phyloP scores from a whole-genome alignment of 176 grass and related monocot species.

The Triticum timopheevii region DNA sequence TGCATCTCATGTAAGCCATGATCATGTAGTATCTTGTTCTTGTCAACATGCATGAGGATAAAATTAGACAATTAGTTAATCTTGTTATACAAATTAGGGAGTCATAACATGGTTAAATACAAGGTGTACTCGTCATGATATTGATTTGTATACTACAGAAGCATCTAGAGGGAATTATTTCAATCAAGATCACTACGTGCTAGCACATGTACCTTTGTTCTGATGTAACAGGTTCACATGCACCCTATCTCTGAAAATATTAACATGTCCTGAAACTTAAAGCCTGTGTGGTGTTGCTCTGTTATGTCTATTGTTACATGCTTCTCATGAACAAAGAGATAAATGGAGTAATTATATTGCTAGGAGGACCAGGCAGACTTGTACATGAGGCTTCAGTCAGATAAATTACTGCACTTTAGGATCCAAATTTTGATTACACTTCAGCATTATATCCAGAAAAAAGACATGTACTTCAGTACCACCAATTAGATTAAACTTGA shows the following conservation, averaged over 20 bases:
- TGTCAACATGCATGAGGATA: neutral
- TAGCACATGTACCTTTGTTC: neutral
- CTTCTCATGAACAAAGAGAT: neutral
- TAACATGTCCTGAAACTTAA: no score
- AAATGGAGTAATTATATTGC: neutral
- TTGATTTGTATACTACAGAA: neutral
- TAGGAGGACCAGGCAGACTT: neutral
- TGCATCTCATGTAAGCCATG: neutral
- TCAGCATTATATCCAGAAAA: neutral
- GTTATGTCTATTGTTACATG: neutral
- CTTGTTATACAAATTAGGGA: neutral
- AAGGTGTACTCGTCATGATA: neutral
- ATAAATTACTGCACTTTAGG: neutral
- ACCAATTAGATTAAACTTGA: neutral
- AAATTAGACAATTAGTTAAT: neutral
- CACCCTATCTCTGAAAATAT: no score
- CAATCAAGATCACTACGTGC: neutral
- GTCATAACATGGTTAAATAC: neutral
- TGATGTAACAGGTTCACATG: neutral
- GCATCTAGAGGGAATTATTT: neutral
- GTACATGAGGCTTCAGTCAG: neutral
- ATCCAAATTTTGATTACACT: neutral
- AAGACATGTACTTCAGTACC: neutral
- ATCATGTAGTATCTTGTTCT: neutral
- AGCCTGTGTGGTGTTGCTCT: neutral